Base-by-base conservation (phyloP, 2,329 filamentous ascomycete genomes). In the Fusarium nygamai region DNA sequence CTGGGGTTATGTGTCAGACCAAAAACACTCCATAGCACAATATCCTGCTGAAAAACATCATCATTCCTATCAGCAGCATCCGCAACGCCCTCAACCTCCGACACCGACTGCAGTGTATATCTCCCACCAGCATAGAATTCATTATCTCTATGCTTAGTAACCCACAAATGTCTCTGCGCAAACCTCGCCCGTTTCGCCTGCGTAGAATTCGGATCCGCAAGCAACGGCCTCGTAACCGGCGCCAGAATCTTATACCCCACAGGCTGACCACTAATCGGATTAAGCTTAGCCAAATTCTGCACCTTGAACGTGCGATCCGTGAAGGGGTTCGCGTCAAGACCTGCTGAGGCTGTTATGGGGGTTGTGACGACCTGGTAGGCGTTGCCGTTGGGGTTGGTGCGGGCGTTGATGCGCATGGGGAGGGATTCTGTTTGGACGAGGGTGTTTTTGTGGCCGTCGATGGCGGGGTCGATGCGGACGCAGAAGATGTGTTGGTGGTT, bases 401-500 rank as follows among this genome's bases (percentile, higher is more conserved):
- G 59, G 12, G 62, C 62, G 22, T 82, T 78, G 75, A 85, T 85
- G 0, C 85, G 86, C 72, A 91, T 82, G 0, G 84, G 77, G 12
- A 82, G 72, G 11, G 81, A 81, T 29, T 86, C 84, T 41, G 85
- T 82, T 13, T 84, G 80, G 1, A 84, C 79, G 2, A 91, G 81
- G 0, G 88, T 88, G 78, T 92, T 92, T 1, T 82, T 80, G 67
- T 87, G 83, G 5, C 90, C 90, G 76, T 92, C 90, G 36, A 92
- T 86, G 16, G 88, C 88, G 0, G 91, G 91, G 74, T 94, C 91
- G 53, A 93, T 88, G 3, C 92, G 86, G 36, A 90, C 81, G 33
- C 85, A 87, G 79, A 94, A 93, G 53, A 93, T 85, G 81, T 94
- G 92, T 78, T 94, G 92, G 75, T 94, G 92, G 79, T 92, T 91